Conservation (phyloP, 257 asterid species). For the Cruciata laevipes region DNA sequence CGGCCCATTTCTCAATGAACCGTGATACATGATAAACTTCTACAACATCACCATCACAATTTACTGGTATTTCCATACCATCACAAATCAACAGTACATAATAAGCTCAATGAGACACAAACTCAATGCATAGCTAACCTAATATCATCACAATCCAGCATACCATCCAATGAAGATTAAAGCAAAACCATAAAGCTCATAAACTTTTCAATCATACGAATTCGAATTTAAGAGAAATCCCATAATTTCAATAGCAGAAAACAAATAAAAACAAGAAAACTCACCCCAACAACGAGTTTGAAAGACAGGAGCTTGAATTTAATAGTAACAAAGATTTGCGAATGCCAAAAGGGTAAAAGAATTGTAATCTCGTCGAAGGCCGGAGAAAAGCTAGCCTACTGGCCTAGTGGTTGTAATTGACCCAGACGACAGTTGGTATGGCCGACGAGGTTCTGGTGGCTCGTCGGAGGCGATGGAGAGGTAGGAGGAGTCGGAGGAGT, state of each 20-base stretch:
- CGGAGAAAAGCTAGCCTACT: too few species aligned
- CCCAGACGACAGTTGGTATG: too few species aligned
- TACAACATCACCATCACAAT: too few species aligned
- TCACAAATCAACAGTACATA: neutral
- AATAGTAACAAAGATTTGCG: neutral
- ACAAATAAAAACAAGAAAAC: neutral
- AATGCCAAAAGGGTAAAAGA: neutral
- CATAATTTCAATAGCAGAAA: too few species aligned
- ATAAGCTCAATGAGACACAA: neutral
- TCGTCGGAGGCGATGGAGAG: too few species aligned
- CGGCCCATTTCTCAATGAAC: conserved; percentile 50
- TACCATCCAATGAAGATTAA: neutral
- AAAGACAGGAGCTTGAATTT: neutral
- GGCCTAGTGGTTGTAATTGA: too few species aligned
- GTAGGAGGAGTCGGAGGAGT: too few species aligned
- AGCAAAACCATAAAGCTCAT: neutral
- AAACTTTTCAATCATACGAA: neutral
- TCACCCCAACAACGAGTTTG: neutral
- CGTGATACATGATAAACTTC: too few species aligned
- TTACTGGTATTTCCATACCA: too few species aligned
- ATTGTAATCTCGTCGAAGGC: too few species aligned
- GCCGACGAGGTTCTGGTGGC: too few species aligned
- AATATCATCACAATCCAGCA: neutral
- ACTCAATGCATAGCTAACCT: neutral
- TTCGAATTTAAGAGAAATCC: neutral